Evolutionary conservation across 768 basidiomycete species (phyloP).

Genomic region (Pleurotus platypus): DNA sequence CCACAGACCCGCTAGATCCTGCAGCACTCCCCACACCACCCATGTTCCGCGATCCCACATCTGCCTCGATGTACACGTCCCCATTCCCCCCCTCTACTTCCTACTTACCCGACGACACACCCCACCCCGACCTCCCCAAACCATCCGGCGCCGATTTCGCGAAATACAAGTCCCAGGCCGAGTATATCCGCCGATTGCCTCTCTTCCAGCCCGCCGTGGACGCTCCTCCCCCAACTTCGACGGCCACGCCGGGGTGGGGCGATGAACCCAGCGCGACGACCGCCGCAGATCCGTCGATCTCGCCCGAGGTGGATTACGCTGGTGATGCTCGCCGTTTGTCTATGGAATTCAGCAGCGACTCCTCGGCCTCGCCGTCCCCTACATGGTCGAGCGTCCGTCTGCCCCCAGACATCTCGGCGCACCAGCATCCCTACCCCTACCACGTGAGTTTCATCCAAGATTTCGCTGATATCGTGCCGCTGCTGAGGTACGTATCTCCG

Average conservation of each 20-base stretch:
- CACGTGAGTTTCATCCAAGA: constrained; percentile 13
- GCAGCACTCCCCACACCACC: constrained; percentile 27
- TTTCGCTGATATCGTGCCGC: background rate
- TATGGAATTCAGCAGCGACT: constrained; percentile 38
- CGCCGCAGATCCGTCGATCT: background rate
- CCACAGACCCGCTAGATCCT: constrained; percentile 38
- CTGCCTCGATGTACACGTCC: constrained; percentile 12
- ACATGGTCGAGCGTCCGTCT: constrained; percentile 50
- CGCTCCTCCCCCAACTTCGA: background rate
- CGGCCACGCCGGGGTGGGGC: constrained; percentile 14
- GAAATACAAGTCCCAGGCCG: constrained; percentile 46
- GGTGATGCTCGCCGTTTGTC: constrained; percentile 25
- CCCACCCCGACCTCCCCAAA: constrained; percentile 6
- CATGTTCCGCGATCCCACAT: constrained; percentile 16
- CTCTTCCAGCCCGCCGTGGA: background rate
- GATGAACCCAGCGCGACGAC: constrained; percentile 7
- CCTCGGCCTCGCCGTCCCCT: constrained; percentile 48
- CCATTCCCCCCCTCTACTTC: constrained; percentile 18
- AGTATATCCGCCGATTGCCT: constrained; percentile 29
- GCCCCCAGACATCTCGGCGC: constrained; percentile 26
- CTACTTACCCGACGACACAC: constrained; percentile 12
- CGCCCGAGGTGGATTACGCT: background rate
- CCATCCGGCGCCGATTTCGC: constrained; percentile 33
- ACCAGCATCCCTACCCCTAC: constrained; percentile 17
- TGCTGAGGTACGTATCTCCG: background rate